A percentile compares a stretch with the other conserved stretches of the same genome.
phyloP scores from a whole-genome alignment of 2,329 filamentous ascomycete genomes.

The Shiraia sp. region DNA sequence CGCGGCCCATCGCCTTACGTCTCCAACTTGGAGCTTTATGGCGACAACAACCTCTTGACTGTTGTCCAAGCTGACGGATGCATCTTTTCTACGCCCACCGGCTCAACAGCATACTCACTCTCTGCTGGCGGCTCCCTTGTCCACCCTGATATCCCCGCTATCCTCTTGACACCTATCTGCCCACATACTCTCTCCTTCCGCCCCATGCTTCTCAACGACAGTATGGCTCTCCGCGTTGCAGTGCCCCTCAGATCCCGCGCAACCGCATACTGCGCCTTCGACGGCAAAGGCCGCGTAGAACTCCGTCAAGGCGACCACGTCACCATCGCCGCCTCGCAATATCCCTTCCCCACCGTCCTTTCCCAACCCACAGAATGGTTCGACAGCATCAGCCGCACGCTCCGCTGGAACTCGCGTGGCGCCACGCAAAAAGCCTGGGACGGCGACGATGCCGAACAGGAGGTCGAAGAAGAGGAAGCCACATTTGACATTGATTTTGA shows the following conservation, averaged over 20 bases:
- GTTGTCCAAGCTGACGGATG: slow-evolving; percentile 96
- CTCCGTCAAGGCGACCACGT: slow-evolving; percentile 92
- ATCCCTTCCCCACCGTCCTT: slow-evolving; percentile 95
- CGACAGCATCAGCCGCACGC: slow-evolving; percentile 86
- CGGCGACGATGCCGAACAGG: slow-evolving; percentile 49
- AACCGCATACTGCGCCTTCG: slow-evolving; percentile 95
- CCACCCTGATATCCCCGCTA: slow-evolving; percentile 94
- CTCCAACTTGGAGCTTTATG: slow-evolving; percentile 93
- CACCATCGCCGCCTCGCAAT: slow-evolving; percentile 93
- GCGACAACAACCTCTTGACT: slow-evolving; percentile 91
- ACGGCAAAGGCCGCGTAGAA: slow-evolving; percentile 94
- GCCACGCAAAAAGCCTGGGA: slow-evolving; percentile 88
- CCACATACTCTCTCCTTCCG: slow-evolving; percentile 96
- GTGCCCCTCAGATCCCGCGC: slow-evolving; percentile 84
- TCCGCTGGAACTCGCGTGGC: slow-evolving; percentile 93
- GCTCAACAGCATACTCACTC: slow-evolving; percentile 87
- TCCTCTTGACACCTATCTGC: slow-evolving; percentile 95
- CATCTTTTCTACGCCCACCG: slow-evolving; percentile 96
- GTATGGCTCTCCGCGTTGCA: slow-evolving; percentile 85
- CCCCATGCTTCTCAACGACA: slow-evolving; percentile 96
- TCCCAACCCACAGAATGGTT: slow-evolving; percentile 94
- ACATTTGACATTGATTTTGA: slow-evolving; percentile 97
- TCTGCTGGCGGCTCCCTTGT: slow-evolving; percentile 94
- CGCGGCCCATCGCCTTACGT: slow-evolving; percentile 95
- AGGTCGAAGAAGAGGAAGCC: slow-evolving; percentile 53